These are phyloP conservation scores for Licmophora abbreviata DNA, from an alignment of 108 stramenopile species.

Conservation along the genomic window DNA sequence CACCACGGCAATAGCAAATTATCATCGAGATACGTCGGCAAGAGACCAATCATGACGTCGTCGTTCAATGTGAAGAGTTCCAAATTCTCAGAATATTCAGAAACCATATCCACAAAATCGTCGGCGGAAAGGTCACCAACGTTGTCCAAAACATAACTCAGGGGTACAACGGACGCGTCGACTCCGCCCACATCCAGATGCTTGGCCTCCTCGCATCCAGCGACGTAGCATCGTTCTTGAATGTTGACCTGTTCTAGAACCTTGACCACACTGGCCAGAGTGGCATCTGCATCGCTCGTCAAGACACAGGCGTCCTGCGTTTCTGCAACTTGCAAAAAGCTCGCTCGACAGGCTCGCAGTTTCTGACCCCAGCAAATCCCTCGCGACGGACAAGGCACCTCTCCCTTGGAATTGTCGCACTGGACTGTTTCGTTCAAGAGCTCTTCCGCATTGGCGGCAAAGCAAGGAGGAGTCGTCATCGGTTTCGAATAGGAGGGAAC, in stretches of 20 bases:
- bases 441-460: background rate
- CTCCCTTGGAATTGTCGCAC: background rate
- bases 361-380: background rate
- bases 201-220: background rate
- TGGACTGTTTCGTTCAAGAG: background rate
- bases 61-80: conserved; percentile 3
- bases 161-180: background rate
- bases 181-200: background rate
- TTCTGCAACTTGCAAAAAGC: conserved; percentile 1
- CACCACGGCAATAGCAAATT: no score
- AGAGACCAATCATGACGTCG: conserved; percentile 13
- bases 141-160: background rate
- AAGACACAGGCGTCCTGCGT: background rate
- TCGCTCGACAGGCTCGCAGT: background rate
- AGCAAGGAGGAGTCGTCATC: conserved; percentile 1
- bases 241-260: background rate
- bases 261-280: background rate
- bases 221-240: background rate
- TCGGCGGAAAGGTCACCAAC: background rate
- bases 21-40: no score
- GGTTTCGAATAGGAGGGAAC: no score
- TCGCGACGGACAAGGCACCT: background rate
- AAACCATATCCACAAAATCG: background rate
- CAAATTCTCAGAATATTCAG: background rate
- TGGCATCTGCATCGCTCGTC: background rate